These are phyloP conservation scores for Otatea glauca DNA, from an alignment of 176 grass and related monocot genomes.

Conservation along the genomic window DNA sequence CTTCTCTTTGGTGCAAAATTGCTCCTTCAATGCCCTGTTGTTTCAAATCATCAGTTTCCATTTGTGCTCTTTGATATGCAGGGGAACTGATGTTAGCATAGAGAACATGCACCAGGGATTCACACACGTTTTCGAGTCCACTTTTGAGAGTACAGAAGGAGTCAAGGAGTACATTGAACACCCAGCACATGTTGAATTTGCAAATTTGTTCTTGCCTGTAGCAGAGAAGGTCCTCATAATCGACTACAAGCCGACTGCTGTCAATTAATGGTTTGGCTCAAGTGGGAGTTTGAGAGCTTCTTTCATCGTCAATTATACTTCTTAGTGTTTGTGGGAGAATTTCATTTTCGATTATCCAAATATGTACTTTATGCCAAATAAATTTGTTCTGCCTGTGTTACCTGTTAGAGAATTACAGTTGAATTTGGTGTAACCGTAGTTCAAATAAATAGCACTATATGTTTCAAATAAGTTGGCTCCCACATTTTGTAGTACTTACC, in stretches of 20 bases:
- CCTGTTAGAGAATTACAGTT: neutral
- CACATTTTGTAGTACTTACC: neutral
- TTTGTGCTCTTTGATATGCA: constrained; percentile 27
- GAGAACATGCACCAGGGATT: constrained; percentile 91
- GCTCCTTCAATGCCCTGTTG: neutral
- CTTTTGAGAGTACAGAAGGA: constrained; percentile 72
- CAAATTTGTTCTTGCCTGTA: constrained; percentile 55
- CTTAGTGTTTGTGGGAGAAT: neutral
- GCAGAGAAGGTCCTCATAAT: constrained; percentile 67
- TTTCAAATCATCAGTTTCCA: neutral
- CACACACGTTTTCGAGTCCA: constrained; percentile 89
- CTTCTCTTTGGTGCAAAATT: neutral
- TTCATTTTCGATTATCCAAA: neutral
- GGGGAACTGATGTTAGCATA: constrained; percentile 90
- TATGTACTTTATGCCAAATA: constrained; percentile 17
- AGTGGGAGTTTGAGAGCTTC: neutral
- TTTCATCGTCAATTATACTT: neutral
- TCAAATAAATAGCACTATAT: neutral
- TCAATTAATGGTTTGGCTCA: constrained; percentile 17
- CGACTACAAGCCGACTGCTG: constrained; percentile 59
- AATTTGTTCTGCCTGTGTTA: neutral
- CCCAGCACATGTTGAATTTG: constrained; percentile 73
- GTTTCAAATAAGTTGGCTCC: neutral
- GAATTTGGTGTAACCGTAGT: neutral
- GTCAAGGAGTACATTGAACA: constrained; percentile 78